These are phyloP conservation scores for Penicillium salamii DNA, from an alignment of 495 filamentous ascomycete species.

Conservation along the genomic window DNA sequence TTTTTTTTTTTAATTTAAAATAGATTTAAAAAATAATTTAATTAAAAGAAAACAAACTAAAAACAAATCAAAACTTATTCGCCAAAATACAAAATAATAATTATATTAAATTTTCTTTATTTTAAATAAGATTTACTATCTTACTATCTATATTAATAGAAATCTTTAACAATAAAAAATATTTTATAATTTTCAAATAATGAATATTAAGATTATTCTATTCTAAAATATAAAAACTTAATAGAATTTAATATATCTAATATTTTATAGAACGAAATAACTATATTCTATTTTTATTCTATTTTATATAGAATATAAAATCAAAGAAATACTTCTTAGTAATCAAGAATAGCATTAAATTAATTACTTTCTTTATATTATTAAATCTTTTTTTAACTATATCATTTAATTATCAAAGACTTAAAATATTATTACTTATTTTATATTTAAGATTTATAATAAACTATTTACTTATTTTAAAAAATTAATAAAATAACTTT, in stretches of 20 bases:
- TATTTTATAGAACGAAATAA: neutral
- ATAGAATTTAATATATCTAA: neutral
- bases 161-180: neutral
- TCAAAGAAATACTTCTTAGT: neutral
- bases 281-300: neutral
- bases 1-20: slow-evolving; percentile 1
- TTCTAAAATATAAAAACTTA: slow-evolving; percentile 6
- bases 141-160: no score
- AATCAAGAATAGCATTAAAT: neutral
- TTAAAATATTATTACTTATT: neutral
- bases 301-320: slow-evolving; percentile 1
- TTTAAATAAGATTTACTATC: no score
- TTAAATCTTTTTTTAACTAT: slow-evolving; percentile 1
- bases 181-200: slow-evolving; percentile 2
- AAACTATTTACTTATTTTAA: slow-evolving; percentile 1
- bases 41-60: neutral
- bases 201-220: neutral
- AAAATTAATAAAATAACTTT: slow-evolving; percentile 6
- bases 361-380: neutral
- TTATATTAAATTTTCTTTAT: no score
- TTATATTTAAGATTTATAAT: neutral
- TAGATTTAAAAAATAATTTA: neutral
- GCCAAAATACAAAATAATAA: no score
- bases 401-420: neutral
- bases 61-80: no score